Base-by-base conservation (phyloP, 768 basidiomycete species). In the Boletales sp. region DNA sequence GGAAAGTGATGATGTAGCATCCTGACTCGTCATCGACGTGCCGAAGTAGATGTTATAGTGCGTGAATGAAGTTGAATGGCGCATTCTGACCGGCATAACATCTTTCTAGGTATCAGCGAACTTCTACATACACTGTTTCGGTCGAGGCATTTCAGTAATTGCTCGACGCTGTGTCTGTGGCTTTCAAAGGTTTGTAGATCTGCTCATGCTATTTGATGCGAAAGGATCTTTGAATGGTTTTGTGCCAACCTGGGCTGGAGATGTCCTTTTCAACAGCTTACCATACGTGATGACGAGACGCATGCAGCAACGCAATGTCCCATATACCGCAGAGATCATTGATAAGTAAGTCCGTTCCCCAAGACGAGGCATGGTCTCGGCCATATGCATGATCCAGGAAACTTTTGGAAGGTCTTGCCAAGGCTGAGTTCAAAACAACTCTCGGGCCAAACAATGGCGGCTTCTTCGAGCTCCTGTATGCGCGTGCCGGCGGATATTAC, bases 401-500 rank as follows among this genome's bases (percentile, higher is more conserved):
- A 3, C 50, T 70, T 11, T 55, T 72, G 4, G 69, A 76, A 2
- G 72, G 69, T 24, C 64, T 77, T n/a, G 52, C 61, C 10, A 64
- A 62, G 45, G 71, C 58, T 8, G 74, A 74, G 1, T 71, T 77
- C 60, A 66, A 66, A 51, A 67, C 67, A 0, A 67, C 69, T 43
- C 48, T 67, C 34, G 76, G 76, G 17, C 29, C 37, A 4, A 56
- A 74, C 29, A 63, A 51, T 8, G 54, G 67, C 6, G 74, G 76
- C 2, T 30, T 72, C 8, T 36, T 68, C 24, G 54, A 60, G 2
- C 58, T 72, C 10, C 47, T 64, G 2, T 52, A 60, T 4, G 40
- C 40, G 18, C 59, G 68, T 4, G 62, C 50, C 3, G 74, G 75
- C 35, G 74, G 76, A 11, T 74, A 68, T 41, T 75, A 76, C 53